phyloP scores from a whole-genome alignment of 768 basidiomycete genomes.

The Hirschioporus abietinus region DNA sequence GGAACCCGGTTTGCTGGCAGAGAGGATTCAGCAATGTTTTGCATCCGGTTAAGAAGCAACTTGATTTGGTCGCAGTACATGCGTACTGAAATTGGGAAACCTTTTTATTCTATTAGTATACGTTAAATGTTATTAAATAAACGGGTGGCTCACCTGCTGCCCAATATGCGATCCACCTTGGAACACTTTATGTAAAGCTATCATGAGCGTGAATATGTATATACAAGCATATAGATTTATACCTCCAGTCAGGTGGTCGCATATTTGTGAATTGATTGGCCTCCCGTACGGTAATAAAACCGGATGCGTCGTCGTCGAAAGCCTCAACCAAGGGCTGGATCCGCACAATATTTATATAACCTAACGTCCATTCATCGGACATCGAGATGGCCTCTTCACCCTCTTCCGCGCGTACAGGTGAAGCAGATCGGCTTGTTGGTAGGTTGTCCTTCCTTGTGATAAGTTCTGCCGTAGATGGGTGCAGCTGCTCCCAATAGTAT shows the following conservation, averaged over 20 bases:
- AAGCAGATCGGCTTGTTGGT: too few relatives aligned
- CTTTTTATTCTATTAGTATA: constrained; percentile 4
- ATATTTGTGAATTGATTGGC: constrained; percentile 15
- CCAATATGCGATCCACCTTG: not conserved
- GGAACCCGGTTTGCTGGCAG: constrained; percentile 8
- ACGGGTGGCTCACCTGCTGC: not conserved
- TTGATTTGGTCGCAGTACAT: constrained; percentile 17
- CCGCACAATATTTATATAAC: constrained; percentile 29
- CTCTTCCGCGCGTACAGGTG: too few relatives aligned
- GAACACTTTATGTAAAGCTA: not conserved
- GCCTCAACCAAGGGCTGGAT: constrained; percentile 33
- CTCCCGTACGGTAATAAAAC: constrained; percentile 30
- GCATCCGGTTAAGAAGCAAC: constrained; percentile 9
- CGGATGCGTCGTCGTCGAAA: constrained; percentile 36
- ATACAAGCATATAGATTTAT: not conserved
- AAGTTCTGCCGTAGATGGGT: too few relatives aligned
- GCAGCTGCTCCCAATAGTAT: constrained; percentile 24
- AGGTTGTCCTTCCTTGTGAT: too few relatives aligned
- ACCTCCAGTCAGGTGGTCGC: constrained; percentile 11
- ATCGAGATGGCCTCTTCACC: not conserved
- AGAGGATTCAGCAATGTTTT: not conserved
- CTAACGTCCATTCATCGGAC: constrained; percentile 30
- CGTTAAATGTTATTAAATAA: not conserved
- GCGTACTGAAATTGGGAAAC: constrained; percentile 14
- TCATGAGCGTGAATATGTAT: not conserved